phyloP scores from a whole-genome alignment of 2,329 filamentous ascomycete genomes.

The Fusarium duplospermum region DNA sequence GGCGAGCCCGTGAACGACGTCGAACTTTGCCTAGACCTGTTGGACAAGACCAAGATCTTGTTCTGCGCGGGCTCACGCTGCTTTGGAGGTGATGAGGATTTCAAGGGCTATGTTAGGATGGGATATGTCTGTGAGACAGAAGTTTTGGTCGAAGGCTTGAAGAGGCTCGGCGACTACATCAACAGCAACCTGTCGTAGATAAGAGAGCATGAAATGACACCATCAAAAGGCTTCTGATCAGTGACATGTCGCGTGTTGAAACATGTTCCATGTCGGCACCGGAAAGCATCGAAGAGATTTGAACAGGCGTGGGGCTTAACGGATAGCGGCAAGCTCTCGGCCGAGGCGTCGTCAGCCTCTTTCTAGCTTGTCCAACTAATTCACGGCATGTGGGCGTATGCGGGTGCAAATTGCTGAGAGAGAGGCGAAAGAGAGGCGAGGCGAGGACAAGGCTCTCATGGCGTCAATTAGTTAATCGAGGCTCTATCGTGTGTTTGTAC shows the following conservation, averaged over 20 bases:
- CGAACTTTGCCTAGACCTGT: slow-evolving; percentile 75
- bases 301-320: slow-evolving; percentile 3
- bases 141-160: slow-evolving; percentile 74
- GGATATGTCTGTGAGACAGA: slow-evolving; percentile 80
- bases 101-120: slow-evolving; percentile 80
- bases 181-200: slow-evolving; percentile 18
- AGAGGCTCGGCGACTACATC: slow-evolving; percentile 58
- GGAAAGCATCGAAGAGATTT: slow-evolving; percentile 17
- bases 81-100: slow-evolving; percentile 76
- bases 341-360: slow-evolving; percentile 42
- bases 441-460: slow-evolving; percentile 13
- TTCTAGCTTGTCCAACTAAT: slow-evolving; percentile 2
- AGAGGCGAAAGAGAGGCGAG: not conserved
- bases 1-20: slow-evolving; percentile 75
- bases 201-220: not conserved
- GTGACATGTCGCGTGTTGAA: slow-evolving; percentile 1
- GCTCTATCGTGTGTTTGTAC: slow-evolving; percentile 1
- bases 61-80: slow-evolving; percentile 78
- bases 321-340: slow-evolving; percentile 39
- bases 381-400: slow-evolving; percentile 31
- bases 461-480: slow-evolving; percentile 12
- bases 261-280: slow-evolving; percentile 8
- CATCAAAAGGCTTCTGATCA: not conserved
- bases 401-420: slow-evolving; percentile 29
- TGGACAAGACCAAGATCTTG: slow-evolving; percentile 77